A percentile compares a stretch with the other conserved stretches of the same genome.
These are phyloP conservation scores for Beauveria medogensis DNA, from an alignment of 2,329 filamentous ascomycete species.

Conservation along the genomic window DNA sequence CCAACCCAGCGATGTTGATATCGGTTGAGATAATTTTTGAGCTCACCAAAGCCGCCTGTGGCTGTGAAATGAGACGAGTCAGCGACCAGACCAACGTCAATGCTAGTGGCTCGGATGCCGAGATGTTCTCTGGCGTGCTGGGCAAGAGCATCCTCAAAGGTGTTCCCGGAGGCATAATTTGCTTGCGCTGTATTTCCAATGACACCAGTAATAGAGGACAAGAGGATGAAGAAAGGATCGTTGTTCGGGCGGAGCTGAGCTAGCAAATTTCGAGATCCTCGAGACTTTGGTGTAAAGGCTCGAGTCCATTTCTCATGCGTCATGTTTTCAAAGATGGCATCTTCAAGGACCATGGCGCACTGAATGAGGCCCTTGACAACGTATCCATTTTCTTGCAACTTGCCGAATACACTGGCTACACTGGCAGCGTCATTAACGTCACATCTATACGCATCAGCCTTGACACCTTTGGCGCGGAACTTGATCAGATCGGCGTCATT, in stretches of 20 bases:
- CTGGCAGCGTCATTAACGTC: conserved; percentile 5
- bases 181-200: conserved; percentile 14
- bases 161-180: conserved; percentile 16
- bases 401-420: conserved; percentile 2
- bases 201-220: conserved; percentile 15
- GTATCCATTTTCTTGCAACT: not conserved
- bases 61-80: conserved; percentile 14
- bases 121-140: conserved; percentile 6
- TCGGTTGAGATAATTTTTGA: conserved; percentile 8
- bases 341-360: conserved; percentile 12
- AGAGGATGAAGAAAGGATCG: conserved; percentile 15
- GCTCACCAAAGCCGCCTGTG: conserved; percentile 12
- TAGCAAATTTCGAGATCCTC: conserved; percentile 14
- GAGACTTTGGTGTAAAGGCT: conserved; percentile 14
- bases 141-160: conserved; percentile 15
- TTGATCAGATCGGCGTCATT: not conserved
- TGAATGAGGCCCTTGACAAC: conserved; percentile 14
- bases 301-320: conserved; percentile 10
- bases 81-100: conserved; percentile 13
- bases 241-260: not conserved
- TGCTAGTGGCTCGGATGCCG: conserved; percentile 4
- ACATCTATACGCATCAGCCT: conserved; percentile 9
- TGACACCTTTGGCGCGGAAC: conserved; percentile 1
- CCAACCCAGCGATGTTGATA: conserved; percentile 13
- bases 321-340: conserved; percentile 17